Conservation (phyloP, 441 rosid species). For the Dalechampia spathulata region DNA sequence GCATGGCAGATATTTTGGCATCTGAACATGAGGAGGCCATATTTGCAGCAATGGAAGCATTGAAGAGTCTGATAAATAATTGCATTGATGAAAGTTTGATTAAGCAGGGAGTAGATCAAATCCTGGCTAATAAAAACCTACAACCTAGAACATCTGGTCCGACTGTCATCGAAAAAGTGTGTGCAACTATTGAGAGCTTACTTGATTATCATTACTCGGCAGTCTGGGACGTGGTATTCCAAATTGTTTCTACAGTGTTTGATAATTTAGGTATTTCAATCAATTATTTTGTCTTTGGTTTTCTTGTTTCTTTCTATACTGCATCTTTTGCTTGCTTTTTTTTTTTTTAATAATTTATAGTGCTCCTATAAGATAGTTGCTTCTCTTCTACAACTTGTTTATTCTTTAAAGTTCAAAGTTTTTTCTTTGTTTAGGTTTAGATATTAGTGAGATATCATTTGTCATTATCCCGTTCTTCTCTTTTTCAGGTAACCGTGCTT, state of each 20-base stretch:
- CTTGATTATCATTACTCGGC: constrained; percentile 73
- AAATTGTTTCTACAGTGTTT: constrained; percentile 72
- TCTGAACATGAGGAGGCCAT: constrained; percentile 92
- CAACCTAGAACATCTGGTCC: constrained; percentile 55
- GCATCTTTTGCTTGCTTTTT: too few relatives aligned
- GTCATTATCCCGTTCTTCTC: too few relatives aligned
- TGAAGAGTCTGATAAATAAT: constrained; percentile 54
- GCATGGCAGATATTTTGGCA: constrained; percentile 63
- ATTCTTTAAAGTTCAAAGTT: neutral
- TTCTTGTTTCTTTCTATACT: constrained; percentile 3
- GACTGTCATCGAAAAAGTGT: constrained; percentile 68
- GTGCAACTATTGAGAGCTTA: constrained; percentile 65
- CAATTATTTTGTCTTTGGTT: constrained; percentile 1
- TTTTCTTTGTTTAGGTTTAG: neutral
- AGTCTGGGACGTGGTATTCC: constrained; percentile 80
- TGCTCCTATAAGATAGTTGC: neutral
- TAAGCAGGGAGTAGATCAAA: constrained; percentile 62
- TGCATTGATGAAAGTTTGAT: constrained; percentile 77
- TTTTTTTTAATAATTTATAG: neutral
- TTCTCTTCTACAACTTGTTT: neutral
- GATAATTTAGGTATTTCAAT: constrained; percentile 59
- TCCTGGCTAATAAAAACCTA: constrained; percentile 25
- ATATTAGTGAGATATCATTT: neutral
- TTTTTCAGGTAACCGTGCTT: constrained; percentile 51
- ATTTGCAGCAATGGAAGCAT: constrained; percentile 71